phyloP scores from a whole-genome alignment of 208 protist genomes.

The Trypanosoma platydactyli region DNA sequence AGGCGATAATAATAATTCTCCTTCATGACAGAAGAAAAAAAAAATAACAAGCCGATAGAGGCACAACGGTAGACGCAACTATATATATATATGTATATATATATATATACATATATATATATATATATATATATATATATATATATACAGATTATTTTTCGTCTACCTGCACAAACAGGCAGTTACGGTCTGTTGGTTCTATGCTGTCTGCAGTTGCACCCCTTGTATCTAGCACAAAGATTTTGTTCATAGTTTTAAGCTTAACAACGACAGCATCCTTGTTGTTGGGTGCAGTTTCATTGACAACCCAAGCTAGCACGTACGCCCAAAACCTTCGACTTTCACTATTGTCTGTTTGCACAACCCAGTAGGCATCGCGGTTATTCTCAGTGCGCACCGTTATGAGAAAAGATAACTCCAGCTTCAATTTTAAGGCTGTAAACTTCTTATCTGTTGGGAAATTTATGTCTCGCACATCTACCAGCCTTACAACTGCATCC shows the following conservation, averaged over 20 bases:
- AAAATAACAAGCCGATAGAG: no score
- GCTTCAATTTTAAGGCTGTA: not conserved
- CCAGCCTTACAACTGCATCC: constrained; percentile 12
- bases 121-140: not conserved
- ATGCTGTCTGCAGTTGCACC: constrained; percentile 15
- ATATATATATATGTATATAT: no score
- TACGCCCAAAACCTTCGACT: constrained; percentile 23
- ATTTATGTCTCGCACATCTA: constrained; percentile 9
- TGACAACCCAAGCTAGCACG: constrained; percentile 26
- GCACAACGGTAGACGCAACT: no score
- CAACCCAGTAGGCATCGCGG: constrained; percentile 7
- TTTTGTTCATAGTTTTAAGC: constrained; percentile 9
- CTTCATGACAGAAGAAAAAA: no score
- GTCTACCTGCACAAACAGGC: constrained; percentile 16
- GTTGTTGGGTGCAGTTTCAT: constrained; percentile 15
- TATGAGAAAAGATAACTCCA: constrained; percentile 14
- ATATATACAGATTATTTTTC: constrained; percentile 4
- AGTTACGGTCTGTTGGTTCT: constrained; percentile 18
- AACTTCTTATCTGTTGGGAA: not conserved
- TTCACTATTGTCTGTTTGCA: constrained; percentile 26
- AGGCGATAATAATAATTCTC: no score
- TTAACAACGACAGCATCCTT: constrained; percentile 10
- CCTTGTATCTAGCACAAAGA: constrained; percentile 24
- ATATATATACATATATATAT: no score
- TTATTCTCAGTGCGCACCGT: not conserved